Evolutionary conservation across 495 filamentous ascomycete species (phyloP), one percentile per base, ranked within the genome.

Genomic region (Aspergillus biplanus): DNA sequence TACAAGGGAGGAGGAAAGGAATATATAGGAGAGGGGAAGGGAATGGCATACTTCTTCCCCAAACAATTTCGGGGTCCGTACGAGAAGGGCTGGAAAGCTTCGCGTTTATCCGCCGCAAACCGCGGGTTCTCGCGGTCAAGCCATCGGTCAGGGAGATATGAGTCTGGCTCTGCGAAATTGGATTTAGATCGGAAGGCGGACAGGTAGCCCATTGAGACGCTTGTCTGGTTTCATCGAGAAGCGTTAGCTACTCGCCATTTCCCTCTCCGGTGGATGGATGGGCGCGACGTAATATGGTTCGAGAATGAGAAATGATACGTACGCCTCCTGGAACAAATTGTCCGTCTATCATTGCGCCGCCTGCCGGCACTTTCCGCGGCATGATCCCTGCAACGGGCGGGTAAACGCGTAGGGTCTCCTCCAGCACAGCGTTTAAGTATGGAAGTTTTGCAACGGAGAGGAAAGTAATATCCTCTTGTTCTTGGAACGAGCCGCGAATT

Each of bases 131-230:
- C 55, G 6, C 69, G 39, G 6, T 44, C 74, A 7, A 84, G 69
- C 79, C 80, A 84, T 32, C 81, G 74, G 44, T 83, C 80, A 8
- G 81, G 81, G 15, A 69, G 34, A 48, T 81, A 83, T 1, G 67
- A 59, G 18, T 78, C 50, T 0, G 79, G 75, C 7, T 70, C 67
- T 33, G 67, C 59, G 52, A 81, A 82, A 57, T 75, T 79, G 1
- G 63, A 66, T 1, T 63, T 27, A 0, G 77, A 76, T 49, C 58
- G 71, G 56, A 73, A 75, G 1, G 78, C 70, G n/a, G 79, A 76
- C 16, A 72, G 65, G 21, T 67, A 58, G 15, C 78, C 74, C 3
- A 64, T 63, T 7, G 73, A 44, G 8, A 44, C 39, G 6, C 11
- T 44, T 6, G 39, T 44, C 39, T 44, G 3, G 37, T 8, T 78